Percentiles rank a stretch among this genome's conserved stretches.
phyloP scores from a whole-genome alignment of 768 basidiomycete species.

The Boletus rubropictus region DNA sequence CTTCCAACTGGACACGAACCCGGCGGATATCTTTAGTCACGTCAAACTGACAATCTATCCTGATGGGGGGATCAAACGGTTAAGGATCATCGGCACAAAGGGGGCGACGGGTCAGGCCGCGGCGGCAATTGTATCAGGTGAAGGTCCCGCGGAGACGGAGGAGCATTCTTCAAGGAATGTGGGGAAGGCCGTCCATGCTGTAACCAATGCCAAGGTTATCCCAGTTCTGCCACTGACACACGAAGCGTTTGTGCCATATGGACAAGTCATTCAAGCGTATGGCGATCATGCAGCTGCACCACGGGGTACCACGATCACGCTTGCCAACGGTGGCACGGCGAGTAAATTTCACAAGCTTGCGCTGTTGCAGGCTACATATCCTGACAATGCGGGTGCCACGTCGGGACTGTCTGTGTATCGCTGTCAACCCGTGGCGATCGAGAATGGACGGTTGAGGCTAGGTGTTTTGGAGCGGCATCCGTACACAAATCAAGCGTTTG shows the following conservation, averaged over 20 bases:
- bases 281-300: constrained; percentile 60
- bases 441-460: constrained; percentile 50
- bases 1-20: constrained; percentile 72
- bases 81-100: constrained; percentile 73
- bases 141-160: constrained; percentile 3
- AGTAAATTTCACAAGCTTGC: constrained; percentile 90
- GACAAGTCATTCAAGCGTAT: constrained; percentile 88
- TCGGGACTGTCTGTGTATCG: constrained; percentile 80
- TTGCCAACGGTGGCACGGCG: constrained; percentile 87
- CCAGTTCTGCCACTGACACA: constrained; percentile 70
- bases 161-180: neutral
- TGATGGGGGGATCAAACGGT: constrained; percentile 91
- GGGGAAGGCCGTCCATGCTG: neutral
- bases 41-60: constrained; percentile 86
- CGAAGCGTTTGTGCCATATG: constrained; percentile 84
- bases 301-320: constrained; percentile 62
- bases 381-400: constrained; percentile 48
- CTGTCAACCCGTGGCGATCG: constrained; percentile 50
- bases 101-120: constrained; percentile 22
- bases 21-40: constrained; percentile 64
- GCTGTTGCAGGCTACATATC: constrained; percentile 62
- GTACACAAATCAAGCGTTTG: constrained; percentile 86
- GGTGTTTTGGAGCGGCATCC: constrained; percentile 84
- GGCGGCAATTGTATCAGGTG: constrained; percentile 7
- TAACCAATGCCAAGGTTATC: constrained; percentile 28